Base-by-base conservation (phyloP, 2,329 filamentous ascomycete species). In the Conoideocrella luteorostrata region DNA sequence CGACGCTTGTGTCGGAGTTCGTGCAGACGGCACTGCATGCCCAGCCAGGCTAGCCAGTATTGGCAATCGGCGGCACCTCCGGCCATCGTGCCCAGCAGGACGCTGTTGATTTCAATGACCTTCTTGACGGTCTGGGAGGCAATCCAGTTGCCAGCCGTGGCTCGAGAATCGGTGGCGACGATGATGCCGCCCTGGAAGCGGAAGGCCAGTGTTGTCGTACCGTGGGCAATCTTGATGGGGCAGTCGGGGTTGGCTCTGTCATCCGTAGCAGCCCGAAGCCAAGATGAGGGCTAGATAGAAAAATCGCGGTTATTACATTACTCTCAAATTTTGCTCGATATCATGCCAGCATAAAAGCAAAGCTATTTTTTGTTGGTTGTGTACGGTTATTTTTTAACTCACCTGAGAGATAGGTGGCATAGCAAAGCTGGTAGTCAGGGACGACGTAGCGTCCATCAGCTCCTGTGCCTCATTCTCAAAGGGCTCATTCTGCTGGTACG, bases 61-160 rank as follows among this genome's bases (percentile, higher is more conserved):
- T 97, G 93, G 70, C 93, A 98, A 71, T 98, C 93, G 67, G 93
- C 93, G 62, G 93, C 93, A 70, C 93, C 93, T 68, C 93, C 93
- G 51, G 93, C 93, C 91, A 98, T 95, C 56, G 93, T 98, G 53
- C 93, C 93, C 60, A 98, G 72, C 68, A 98, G 77, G 68, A 84
- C 86, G 69, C 77, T 88, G 75, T 95, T 95, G 76, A 95, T 95
- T 77, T 95, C 89, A 63, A 98, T 97, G 56, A 98, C 93, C 78
- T 98, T 98, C 82, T 98, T 98, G 63, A 98, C 93, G 43, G 93
- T 98, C 77, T 98, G 93, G 71, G 88, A 95, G 54, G 93, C 93
- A 69, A 98, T 98, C 93, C 93, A 98, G 79, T 93, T 94, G 60
- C 93, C 93, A 23, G 93, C 91, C 38, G 93, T 95, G 48, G 93